phyloP scores from a whole-genome alignment of 495 filamentous ascomycete genomes.

The Aspergillus cavernicola region DNA sequence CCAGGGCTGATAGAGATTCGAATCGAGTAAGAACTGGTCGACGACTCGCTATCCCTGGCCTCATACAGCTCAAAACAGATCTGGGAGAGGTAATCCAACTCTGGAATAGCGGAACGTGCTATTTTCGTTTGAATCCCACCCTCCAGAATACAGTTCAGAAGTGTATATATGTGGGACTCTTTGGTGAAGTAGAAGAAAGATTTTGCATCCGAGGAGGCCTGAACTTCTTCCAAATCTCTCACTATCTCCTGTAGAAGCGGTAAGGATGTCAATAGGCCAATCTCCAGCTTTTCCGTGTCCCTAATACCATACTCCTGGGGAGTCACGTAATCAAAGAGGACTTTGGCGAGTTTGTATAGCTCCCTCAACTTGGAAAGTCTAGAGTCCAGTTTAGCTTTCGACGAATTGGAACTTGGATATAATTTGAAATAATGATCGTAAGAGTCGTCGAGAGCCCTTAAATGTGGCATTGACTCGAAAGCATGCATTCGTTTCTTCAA shows the following conservation, averaged over 20 bases:
- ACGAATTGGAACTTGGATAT: slow-evolving; percentile 69
- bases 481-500: slow-evolving; percentile 40
- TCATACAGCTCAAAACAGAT: slow-evolving; percentile 98
- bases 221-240: slow-evolving; percentile 92
- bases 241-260: slow-evolving; percentile 95
- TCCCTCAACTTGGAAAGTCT: slow-evolving; percentile 85
- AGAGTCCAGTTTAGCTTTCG: slow-evolving; percentile 77
- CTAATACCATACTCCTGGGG: slow-evolving; percentile 97
- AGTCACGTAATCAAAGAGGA: slow-evolving; percentile 96
- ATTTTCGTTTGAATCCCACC: slow-evolving; percentile 93
- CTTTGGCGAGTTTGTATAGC: slow-evolving; percentile 87
- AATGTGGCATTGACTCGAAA: slow-evolving; percentile 42
- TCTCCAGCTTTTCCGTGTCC: slow-evolving; percentile 92
- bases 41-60: slow-evolving; percentile 71
- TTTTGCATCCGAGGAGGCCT: slow-evolving; percentile 87
- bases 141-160: slow-evolving; percentile 96
- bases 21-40: slow-evolving; percentile 85
- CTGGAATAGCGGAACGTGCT: slow-evolving; percentile 85
- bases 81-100: slow-evolving; percentile 95
- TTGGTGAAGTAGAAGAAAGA: slow-evolving; percentile 99
- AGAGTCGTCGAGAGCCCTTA: slow-evolving; percentile 44
- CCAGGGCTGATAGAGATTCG: slow-evolving; percentile 93
- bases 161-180: slow-evolving; percentile 96
- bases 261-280: slow-evolving; percentile 88
- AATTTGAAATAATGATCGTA: slow-evolving; percentile 81